Evolutionary conservation across 225 moss, liverwort and hornwort genomes (phyloP).

Genomic region (Straminergon stramineum): DNA sequence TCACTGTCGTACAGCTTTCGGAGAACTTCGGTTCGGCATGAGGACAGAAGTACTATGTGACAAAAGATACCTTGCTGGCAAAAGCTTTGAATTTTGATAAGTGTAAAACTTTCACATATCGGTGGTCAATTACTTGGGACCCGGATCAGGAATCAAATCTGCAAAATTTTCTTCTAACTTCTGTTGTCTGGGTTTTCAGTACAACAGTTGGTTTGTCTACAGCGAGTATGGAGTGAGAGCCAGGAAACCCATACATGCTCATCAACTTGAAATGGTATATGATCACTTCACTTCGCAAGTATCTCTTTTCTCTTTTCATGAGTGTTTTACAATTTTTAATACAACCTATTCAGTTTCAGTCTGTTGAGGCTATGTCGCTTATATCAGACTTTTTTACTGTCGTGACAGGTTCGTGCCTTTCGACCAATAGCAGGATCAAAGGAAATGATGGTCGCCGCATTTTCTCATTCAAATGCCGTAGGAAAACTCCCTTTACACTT

Average conservation of each 20-base stretch:
- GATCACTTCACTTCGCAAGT: background rate
- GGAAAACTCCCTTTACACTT: constrained; percentile 81
- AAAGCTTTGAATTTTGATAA: background rate
- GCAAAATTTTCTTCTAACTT: background rate
- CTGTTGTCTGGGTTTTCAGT: constrained; percentile 34
- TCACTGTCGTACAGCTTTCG: background rate
- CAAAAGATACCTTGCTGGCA: background rate
- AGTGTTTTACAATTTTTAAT: background rate
- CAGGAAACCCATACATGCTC: constrained; percentile 73
- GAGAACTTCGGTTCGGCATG: background rate
- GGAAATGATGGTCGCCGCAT: constrained; percentile 89
- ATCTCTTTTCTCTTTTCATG: background rate
- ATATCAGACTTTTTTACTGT: background rate
- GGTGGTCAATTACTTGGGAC: background rate
- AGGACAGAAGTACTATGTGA: background rate
- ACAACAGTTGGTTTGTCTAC: constrained; percentile 93
- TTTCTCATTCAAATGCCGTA: constrained; percentile 80
- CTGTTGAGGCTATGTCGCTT: background rate
- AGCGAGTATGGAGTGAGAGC: constrained; percentile 78
- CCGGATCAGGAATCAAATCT: background rate
- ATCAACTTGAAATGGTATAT: constrained; percentile 79
- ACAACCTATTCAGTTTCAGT: background rate
- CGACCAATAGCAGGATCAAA: constrained; percentile 63
- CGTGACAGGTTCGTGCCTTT: constrained; percentile 77
- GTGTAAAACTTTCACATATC: background rate